Evolutionary conservation across 169 alveolate species (phyloP).

Genomic region (Eimeria necatrix): DNA sequence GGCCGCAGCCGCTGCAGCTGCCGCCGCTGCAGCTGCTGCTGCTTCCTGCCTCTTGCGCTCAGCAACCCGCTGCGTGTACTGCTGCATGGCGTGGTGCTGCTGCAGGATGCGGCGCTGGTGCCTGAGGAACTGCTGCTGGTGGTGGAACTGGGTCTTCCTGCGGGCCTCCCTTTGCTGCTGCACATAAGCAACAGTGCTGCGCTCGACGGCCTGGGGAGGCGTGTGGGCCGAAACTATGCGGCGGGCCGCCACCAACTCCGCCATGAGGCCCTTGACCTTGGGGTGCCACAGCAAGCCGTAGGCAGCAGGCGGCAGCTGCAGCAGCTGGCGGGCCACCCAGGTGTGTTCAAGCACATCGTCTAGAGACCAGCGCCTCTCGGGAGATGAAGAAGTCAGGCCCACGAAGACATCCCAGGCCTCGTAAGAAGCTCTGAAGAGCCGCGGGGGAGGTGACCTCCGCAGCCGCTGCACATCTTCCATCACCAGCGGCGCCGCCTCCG

Average conservation of each 20-base stretch:
- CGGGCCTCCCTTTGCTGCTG: background rate
- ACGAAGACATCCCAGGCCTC: slow-evolving; percentile 90
- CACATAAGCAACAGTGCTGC: background rate
- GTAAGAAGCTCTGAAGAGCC: slow-evolving; percentile 82
- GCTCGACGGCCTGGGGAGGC: background rate
- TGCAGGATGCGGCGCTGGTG: background rate
- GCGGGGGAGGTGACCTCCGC: slow-evolving; percentile 86
- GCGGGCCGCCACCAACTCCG: background rate
- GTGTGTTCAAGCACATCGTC: slow-evolving; percentile 88
- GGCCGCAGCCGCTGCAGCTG: background rate
- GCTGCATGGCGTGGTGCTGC: background rate
- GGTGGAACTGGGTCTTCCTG: background rate
- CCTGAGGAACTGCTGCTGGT: background rate
- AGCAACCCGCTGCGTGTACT: background rate
- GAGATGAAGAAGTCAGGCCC: slow-evolving; percentile 90
- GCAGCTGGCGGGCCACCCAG: slow-evolving; percentile 80
- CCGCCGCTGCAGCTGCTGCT: background rate
- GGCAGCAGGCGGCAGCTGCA: slow-evolving; percentile 3
- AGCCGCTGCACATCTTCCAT: slow-evolving; percentile 86
- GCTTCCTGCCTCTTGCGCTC: background rate
- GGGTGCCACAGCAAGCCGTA: slow-evolving; percentile 72
- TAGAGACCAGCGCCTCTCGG: slow-evolving; percentile 86
- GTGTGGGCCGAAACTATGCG: background rate
- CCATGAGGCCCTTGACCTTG: slow-evolving; percentile 33
- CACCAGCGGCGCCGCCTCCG: slow-evolving; percentile 89